Evolutionary conservation across 1,139 yeast species (phyloP).

Genomic region (Debaryomyces coudertii): DNA sequence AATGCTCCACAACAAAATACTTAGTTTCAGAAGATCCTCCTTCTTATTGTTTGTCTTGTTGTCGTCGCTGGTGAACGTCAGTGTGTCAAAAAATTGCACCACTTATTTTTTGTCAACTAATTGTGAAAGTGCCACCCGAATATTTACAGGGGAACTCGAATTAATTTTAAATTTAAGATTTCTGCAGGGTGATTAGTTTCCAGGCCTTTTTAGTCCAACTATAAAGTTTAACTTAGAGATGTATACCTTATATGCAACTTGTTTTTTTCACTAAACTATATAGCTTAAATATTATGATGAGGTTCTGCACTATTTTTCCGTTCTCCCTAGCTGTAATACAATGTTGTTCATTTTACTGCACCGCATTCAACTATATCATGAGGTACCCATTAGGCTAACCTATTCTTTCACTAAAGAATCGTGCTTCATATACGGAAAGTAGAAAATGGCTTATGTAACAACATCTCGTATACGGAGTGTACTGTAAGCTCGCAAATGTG

Average conservation of each 20-base stretch:
- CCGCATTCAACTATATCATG: not conserved
- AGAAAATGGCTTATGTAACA: constrained; percentile 2
- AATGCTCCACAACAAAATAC: not conserved
- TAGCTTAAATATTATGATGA: not conserved
- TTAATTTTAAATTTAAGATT: constrained; percentile 3
- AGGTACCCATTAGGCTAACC: not conserved
- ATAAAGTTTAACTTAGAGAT: not conserved
- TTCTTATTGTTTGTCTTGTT: not conserved
- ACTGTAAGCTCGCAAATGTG: constrained; percentile 1
- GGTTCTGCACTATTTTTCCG: not conserved
- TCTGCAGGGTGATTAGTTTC: constrained; percentile 9
- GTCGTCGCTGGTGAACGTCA: not conserved
- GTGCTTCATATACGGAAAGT: constrained; percentile 2
- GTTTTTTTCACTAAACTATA: not conserved
- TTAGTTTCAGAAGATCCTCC: not conserved
- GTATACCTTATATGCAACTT: not conserved
- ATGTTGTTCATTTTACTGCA: not conserved
- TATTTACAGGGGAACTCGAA: constrained; percentile 5
- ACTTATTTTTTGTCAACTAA: not conserved
- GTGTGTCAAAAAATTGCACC: constrained; percentile 1
- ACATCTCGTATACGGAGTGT: not conserved
- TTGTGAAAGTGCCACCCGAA: constrained; percentile 2
- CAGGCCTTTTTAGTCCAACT: not conserved
- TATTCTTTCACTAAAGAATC: not conserved
- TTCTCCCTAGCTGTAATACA: not conserved